Conservation (phyloP, 345 rosid species). For the Eucalyptus erythrocorys region DNA sequence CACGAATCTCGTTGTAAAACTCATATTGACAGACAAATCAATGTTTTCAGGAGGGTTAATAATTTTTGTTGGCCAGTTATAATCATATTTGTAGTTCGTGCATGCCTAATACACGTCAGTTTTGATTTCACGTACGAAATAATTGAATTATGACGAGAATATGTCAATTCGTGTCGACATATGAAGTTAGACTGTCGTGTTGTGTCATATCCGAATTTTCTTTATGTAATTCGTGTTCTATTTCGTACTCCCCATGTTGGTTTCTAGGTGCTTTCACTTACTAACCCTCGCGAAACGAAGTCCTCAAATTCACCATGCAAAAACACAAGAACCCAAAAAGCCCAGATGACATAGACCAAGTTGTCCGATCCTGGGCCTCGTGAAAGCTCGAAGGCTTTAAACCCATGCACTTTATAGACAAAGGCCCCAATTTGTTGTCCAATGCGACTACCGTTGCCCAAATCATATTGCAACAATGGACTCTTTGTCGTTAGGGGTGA, state of each 20-base stretch:
- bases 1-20: background rate
- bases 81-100: background rate
- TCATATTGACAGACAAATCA: background rate
- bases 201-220: background rate
- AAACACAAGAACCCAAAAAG: background rate
- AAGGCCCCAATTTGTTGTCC: accelerated
- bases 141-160: background rate
- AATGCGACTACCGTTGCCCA: background rate
- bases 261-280: background rate
- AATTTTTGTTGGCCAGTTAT: background rate
- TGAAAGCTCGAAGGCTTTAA: background rate
- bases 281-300: background rate
- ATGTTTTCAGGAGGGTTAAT: background rate
- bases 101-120: background rate
- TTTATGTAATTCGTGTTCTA: background rate
- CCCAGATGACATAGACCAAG: background rate
- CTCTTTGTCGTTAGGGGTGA: no score
- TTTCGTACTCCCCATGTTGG: background rate
- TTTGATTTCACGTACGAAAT: background rate
- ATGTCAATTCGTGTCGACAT: background rate
- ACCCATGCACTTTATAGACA: background rate
- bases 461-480: background rate
- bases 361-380: background rate
- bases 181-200: background rate
- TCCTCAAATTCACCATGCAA: background rate